These are phyloP conservation scores for Aspergillus carlsbadensis DNA, from an alignment of 495 filamentous ascomycete genomes.

Conservation along the genomic window DNA sequence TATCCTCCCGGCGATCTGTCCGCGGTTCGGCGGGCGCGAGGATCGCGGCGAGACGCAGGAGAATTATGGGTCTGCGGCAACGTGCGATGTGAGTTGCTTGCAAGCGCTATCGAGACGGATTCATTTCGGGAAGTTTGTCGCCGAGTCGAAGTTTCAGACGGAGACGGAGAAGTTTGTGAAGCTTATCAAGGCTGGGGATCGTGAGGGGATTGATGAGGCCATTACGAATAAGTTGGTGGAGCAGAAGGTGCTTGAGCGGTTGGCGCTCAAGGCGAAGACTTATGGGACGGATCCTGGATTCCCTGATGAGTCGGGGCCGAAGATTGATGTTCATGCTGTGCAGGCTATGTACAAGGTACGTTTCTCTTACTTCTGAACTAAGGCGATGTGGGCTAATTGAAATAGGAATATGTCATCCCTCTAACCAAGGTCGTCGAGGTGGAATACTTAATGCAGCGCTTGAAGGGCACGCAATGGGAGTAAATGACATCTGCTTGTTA, in stretches of 20 bases:
- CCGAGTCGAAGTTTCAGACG: slow-evolving; percentile 92
- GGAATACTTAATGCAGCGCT: slow-evolving; percentile 93
- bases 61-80: slow-evolving; percentile 93
- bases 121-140: slow-evolving; percentile 98
- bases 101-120: slow-evolving; percentile 90
- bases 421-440: slow-evolving; percentile 97
- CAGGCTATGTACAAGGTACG: slow-evolving; percentile 86
- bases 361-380: too few species aligned
- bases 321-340: slow-evolving; percentile 92
- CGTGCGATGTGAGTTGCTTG: slow-evolving; percentile 84
- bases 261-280: slow-evolving; percentile 88
- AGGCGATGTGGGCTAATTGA: slow-evolving; percentile 23
- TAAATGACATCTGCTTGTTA: slow-evolving; percentile 26
- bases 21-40: slow-evolving; percentile 58
- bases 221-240: slow-evolving; percentile 92
- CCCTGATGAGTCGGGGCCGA: slow-evolving; percentile 53
- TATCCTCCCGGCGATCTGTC: slow-evolving; percentile 80
- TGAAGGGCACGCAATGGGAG: slow-evolving; percentile 68
- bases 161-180: slow-evolving; percentile 76
- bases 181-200: slow-evolving; percentile 77
- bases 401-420: slow-evolving; percentile 90
- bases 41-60: slow-evolving; percentile 86
- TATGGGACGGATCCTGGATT: slow-evolving; percentile 89
- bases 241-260: slow-evolving; percentile 82
- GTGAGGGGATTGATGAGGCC: slow-evolving; percentile 76